Base-by-base conservation (phyloP, 192 early-diverging fungal genomes). In the Umbelopsis ramanniana region DNA sequence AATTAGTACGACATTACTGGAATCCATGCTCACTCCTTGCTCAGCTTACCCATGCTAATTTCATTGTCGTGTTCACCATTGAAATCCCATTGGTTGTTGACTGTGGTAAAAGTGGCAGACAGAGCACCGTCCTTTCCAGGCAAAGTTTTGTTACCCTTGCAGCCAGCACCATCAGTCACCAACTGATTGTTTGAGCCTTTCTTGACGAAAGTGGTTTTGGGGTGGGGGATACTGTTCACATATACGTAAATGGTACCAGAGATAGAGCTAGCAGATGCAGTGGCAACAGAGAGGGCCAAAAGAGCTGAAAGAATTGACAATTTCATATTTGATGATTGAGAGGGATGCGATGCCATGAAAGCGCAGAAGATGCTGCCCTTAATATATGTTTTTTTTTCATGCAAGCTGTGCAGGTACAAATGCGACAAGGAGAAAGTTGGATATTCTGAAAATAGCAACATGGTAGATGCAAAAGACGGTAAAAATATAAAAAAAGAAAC, bases 61-160 rank as follows among this genome's bases (percentile, higher is more conserved):
- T 72, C 70, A 66, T 72, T 72, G 46, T 76, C 68, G 14, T 76
- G 75, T 48, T 55, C 1, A 26, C 70, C 69, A 46, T 76, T 76
- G 50, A 76, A 76, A 23, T 50, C 75, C 75, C 75, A 76, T 67
- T 72, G 70, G 70, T 76, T 76, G 26, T 71, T 55, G 2, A 76
- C 55, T 15, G 66, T 47, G 37, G 66, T 76, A 55, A 76, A 76
- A 17, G 21, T 46, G 43, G 70, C 75, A 38, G 29, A 15, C 37
- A 76, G 75, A 46, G 66, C 75, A 67, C 60, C 75, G 10, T 50
- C 52, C 10, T 66, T 71, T 9, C 46, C 75, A 53, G 69, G 69
- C 22, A 76, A 67, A 17, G 75, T 76, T 15, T 46, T 17, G 8
- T 10, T n/a, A 29, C 47, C 63, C 3, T 67, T 71, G 48, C 75